Evolutionary conservation across 1,139 yeast species (phyloP).

Genomic region (Blastobotrys arbuscula): DNA sequence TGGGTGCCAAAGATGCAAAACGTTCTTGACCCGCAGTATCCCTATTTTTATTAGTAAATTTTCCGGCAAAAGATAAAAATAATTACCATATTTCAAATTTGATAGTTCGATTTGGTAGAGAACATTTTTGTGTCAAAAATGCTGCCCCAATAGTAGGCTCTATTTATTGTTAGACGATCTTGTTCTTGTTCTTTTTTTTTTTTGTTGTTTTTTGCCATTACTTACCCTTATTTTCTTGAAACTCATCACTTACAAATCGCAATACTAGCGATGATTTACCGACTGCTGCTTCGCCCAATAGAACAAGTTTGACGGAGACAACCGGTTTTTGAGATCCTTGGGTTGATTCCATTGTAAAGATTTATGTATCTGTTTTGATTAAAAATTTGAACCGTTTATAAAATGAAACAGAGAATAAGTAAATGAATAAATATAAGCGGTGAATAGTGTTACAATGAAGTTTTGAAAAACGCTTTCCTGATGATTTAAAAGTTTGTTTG

Average conservation of each 20-base stretch:
- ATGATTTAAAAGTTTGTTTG: no score
- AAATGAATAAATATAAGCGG: no score
- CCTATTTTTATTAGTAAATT: constrained; percentile 33
- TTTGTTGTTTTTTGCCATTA: neutral
- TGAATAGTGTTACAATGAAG: no score
- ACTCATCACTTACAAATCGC: constrained; percentile 90
- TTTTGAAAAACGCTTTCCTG: no score
- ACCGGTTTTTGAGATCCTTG: constrained; percentile 32
- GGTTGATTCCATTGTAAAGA: constrained; percentile 17
- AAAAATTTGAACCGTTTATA: no score
- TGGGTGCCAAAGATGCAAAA: constrained; percentile 93
- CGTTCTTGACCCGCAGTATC: constrained; percentile 99
- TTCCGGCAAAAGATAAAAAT: neutral
- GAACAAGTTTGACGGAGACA: constrained; percentile 80
- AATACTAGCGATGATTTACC: constrained; percentile 92
- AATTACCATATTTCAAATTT: constrained; percentile 56
- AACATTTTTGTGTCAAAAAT: constrained; percentile 88
- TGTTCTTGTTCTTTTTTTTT: neutral
- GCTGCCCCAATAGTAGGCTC: constrained; percentile 99
- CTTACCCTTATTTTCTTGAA: constrained; percentile 81
- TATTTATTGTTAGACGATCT: no score
- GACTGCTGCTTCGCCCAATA: constrained; percentile 96
- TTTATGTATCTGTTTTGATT: neutral
- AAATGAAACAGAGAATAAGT: no score
- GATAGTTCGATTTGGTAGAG: constrained; percentile 82